Conservation (phyloP, 2,329 filamentous ascomycete species). For the Stemphylium vesicarium region DNA sequence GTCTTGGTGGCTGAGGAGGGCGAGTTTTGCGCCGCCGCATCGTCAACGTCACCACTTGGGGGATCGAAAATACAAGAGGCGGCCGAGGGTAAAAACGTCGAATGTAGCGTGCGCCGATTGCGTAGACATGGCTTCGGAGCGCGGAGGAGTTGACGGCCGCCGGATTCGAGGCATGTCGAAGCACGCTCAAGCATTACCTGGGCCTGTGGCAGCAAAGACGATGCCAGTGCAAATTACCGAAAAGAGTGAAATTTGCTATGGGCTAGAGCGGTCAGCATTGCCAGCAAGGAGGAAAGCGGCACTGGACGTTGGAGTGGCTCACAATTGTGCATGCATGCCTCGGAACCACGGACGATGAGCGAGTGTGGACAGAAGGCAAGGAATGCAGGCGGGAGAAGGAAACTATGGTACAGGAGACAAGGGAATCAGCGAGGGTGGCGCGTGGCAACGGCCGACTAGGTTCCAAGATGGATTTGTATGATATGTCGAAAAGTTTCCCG, state of each 20-base stretch:
- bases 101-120: constrained; percentile 59
- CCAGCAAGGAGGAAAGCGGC: neutral
- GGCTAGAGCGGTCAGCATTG: constrained; percentile 12
- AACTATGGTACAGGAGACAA: constrained; percentile 9
- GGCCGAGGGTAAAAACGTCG: constrained; percentile 55
- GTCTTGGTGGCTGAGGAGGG: constrained; percentile 1
- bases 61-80: constrained; percentile 16
- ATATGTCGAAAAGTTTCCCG: constrained; percentile 33
- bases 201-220: constrained; percentile 27
- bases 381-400: neutral
- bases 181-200: constrained; percentile 64
- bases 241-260: constrained; percentile 2
- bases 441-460: constrained; percentile 18
- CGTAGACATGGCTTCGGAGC: constrained; percentile 47
- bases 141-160: constrained; percentile 59
- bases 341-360: neutral
- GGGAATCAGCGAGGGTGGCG: constrained; percentile 6
- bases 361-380: too few species aligned
- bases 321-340: constrained; percentile 28
- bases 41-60: constrained; percentile 19
- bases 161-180: constrained; percentile 64
- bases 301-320: constrained; percentile 18
- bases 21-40: constrained; percentile 11
- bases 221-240: constrained; percentile 32
- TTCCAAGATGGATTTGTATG: constrained; percentile 9